Evolutionary conservation across 2,329 filamentous ascomycete genomes (phyloP).

Genomic region (Penicillium sp.): DNA sequence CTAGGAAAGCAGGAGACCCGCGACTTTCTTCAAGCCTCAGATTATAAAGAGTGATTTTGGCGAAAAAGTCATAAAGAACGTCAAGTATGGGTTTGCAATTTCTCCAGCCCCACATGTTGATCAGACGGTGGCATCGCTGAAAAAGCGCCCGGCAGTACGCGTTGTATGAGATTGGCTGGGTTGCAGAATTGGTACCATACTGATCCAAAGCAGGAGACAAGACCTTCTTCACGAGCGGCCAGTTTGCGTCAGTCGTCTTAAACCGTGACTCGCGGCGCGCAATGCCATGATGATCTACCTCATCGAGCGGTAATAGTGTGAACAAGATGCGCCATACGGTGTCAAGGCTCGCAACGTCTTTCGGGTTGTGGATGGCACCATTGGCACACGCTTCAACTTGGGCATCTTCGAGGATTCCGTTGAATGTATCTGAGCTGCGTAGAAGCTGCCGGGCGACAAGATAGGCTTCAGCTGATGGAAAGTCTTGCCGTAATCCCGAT

Average conservation of each 20-base stretch:
- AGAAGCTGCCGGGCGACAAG: constrained; percentile 46
- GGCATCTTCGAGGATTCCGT: constrained; percentile 42
- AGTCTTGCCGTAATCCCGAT: constrained; percentile 44
- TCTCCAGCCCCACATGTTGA: constrained; percentile 53
- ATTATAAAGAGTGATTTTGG: constrained; percentile 47
- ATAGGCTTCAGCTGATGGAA: constrained; percentile 43
- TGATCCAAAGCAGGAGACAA: constrained; percentile 45
- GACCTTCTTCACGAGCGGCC: constrained; percentile 45
- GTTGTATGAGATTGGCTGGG: constrained; percentile 46
- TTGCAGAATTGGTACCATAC: constrained; percentile 41
- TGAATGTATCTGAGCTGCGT: constrained; percentile 24
- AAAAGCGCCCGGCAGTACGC: constrained; percentile 50
- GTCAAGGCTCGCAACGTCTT: constrained; percentile 34
- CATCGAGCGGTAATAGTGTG: constrained; percentile 48
- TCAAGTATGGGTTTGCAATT: constrained; percentile 51
- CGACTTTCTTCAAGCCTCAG: constrained; percentile 48
- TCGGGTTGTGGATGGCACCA: constrained; percentile 18
- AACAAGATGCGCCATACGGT: constrained; percentile 44
- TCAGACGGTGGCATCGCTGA: constrained; percentile 49
- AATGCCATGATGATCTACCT: constrained; percentile 49
- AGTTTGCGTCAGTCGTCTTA: constrained; percentile 43
- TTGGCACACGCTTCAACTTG: constrained; percentile 29
- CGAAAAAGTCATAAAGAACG: constrained; percentile 56
- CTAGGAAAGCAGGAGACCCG: constrained; percentile 51
- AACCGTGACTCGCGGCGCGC: constrained; percentile 40